Conservation (phyloP, 2,329 filamentous ascomycete species). For the Penicillium sp. region DNA sequence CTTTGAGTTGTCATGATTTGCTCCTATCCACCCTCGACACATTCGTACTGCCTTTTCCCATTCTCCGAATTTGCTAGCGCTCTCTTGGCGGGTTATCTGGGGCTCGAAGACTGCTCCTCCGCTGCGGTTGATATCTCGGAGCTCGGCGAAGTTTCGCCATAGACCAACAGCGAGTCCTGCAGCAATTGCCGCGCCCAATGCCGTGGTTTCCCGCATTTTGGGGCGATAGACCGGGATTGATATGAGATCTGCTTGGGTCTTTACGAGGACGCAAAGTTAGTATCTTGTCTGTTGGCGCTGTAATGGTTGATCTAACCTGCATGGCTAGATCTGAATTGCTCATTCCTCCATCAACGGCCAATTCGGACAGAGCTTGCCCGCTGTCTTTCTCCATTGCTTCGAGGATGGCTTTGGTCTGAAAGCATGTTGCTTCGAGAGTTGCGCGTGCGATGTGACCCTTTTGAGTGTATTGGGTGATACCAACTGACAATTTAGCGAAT, state of each 20-base stretch:
- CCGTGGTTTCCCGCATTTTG: conserved; percentile 86
- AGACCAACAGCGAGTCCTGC: conserved; percentile 78
- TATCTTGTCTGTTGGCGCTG: background rate
- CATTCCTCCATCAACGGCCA: conserved; percentile 87
- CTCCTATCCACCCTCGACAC: conserved; percentile 65
- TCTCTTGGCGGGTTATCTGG: conserved; percentile 55
- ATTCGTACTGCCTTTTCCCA: conserved; percentile 77
- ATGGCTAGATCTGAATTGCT: conserved; percentile 86
- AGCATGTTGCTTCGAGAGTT: conserved; percentile 87
- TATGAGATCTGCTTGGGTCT: conserved; percentile 79
- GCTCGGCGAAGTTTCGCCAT: conserved; percentile 73
- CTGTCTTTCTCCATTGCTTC: conserved; percentile 90
- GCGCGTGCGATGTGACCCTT: conserved; percentile 85
- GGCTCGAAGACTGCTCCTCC: conserved; percentile 73
- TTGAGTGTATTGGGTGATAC: conserved; percentile 81
- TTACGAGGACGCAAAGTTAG: background rate
- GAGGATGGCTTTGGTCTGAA: conserved; percentile 88
- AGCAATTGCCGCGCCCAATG: conserved; percentile 85
- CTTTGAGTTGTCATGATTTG: background rate
- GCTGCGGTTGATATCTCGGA: conserved; percentile 69
- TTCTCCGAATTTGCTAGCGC: conserved; percentile 60
- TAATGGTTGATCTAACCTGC: conserved; percentile 55
- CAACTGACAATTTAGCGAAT: conserved; percentile 52
- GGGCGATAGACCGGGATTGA: conserved; percentile 81
- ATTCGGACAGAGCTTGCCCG: conserved; percentile 69